Base-by-base conservation (phyloP, 2,329 filamentous ascomycete species). In the Alternaria sp. region DNA sequence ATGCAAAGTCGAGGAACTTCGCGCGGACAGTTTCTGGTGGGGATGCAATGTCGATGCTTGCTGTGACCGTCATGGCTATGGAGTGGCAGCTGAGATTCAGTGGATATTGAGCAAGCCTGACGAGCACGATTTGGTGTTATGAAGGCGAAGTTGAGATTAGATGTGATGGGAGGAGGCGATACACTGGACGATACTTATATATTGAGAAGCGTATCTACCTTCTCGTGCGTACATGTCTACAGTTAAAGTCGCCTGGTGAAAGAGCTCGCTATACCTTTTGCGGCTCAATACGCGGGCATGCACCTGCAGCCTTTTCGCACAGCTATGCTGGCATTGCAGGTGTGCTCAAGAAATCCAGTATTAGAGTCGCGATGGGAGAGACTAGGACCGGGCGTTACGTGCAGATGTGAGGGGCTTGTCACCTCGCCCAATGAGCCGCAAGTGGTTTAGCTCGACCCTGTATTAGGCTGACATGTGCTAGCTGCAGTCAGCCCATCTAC, bases 371-470 rank as follows among this genome's bases (percentile, higher is more conserved):
- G 12, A 41, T 10, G 51, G 30, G 6, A 38, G 25, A 28, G n/a
- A 34, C 30, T 11, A 20, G n/a, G 14, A 25, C 16, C 30, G 18
- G 36, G 14, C 22, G 28, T 50, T 22, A 25, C 18, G 46, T 40
- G 14, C 25, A 20, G 25, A 25, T 22, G 30, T 28, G 22, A 54
- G 43, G 14, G n/a, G 36, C 32, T 6, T 8, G 18, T 41, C 28
- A 34, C 34, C 54, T 72, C 71, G 73, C 64, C 57, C 59, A 72
- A 64, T 66, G 62, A 73, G 62, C 71, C 65, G 62, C 64, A 73
- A 70, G 43, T 41, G 67, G 71, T 49, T 60, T 71, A 72, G 72
- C 57, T 38, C 27, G 10, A 50, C n/a, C 34, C 32, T 28, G 50
- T 22, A 25, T 49, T 25, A 34, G 45, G 20, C 28, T 27, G 20